Evolutionary conservation across 2,329 filamentous ascomycete species (phyloP).

Genomic region (Neoarthrinium moseri): DNA sequence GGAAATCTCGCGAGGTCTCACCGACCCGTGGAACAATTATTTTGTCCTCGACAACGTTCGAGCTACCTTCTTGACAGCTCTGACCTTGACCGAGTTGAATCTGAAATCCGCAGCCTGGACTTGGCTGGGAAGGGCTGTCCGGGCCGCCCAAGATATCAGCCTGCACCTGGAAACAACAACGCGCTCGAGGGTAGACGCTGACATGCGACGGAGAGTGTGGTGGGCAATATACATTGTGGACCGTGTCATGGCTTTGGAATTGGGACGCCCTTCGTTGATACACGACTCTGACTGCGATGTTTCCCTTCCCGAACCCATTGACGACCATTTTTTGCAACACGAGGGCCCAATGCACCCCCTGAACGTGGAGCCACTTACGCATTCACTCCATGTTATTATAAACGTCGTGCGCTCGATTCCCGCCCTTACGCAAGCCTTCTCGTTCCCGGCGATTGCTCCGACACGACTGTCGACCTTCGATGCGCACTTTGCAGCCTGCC

Average conservation of each 20-base stretch:
- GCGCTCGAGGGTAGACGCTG: conserved; percentile 73
- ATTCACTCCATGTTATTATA: conserved; percentile 75
- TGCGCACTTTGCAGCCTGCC: conserved; percentile 72
- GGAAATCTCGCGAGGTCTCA: conserved; percentile 65
- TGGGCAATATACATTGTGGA: conserved; percentile 93
- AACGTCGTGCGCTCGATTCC: conserved; percentile 78
- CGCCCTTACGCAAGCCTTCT: conserved; percentile 69
- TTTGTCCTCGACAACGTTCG: conserved; percentile 75
- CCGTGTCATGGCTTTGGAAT: conserved; percentile 74
- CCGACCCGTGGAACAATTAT: conserved; percentile 81
- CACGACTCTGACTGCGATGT: conserved; percentile 88
- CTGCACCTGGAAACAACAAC: conserved; percentile 73
- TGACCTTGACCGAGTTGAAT: conserved; percentile 85
- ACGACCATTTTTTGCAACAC: conserved; percentile 74
- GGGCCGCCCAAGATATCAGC: conserved; percentile 80
- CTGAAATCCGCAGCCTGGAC: conserved; percentile 81
- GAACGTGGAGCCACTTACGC: conserved; percentile 56
- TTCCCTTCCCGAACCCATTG: conserved; percentile 72
- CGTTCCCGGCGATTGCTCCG: conserved; percentile 63
- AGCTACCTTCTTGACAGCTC: conserved; percentile 68
- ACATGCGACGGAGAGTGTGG: conserved; percentile 87
- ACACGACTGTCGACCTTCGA: conserved; percentile 77
- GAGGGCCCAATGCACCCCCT: conserved; percentile 52
- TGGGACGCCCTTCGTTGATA: conserved; percentile 78
- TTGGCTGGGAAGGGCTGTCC: conserved; percentile 78